Base-by-base conservation (phyloP, 768 basidiomycete genomes). In the Leccinellum albellum region DNA sequence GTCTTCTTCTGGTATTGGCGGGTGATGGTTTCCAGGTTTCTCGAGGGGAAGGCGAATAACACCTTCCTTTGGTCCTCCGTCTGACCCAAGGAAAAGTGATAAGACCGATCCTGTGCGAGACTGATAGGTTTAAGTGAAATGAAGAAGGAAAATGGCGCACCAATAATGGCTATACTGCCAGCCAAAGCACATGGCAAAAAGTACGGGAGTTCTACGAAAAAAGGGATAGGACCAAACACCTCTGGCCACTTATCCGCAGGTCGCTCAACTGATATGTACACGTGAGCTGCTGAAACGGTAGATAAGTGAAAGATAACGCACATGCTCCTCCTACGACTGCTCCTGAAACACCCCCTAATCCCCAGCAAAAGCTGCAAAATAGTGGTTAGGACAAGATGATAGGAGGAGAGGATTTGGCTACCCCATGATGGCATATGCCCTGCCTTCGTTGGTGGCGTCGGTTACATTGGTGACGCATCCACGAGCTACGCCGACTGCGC, bases 401-500 rank as follows among this genome's bases (percentile, higher is more conserved):
- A 45, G 45, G 42, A 40, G 31, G 23, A 53, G 45, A 42, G 21
- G 50, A 56, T 3, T 32, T 37, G 24, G 10, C 46, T 62, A 89
- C 84, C 94, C 95, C 48, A 98, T 77, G 56, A 95, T 90, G 47
- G 94, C 92, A 71, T 98, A 98, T 23, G 96, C 97, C 63, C 93
- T 82, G 24, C 90, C 90, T 73, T 98, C 95, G 72, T 99, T 99
- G 51, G 86, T 89, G 28, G 85, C 75, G 71, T 98, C 95, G 0
- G 97, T 95, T 56, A 99, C 81, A 61, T 87, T 86, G 13, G 90
- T 76, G 51, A 98, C 87, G 20, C 86, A 89, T 13, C 94, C 91
- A 66, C 96, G 84, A 45, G 94, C 95, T 26, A 98, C 96, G 21
- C 96, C 96, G 17, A 98, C 89, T 21, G 95, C 91, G 4, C 96